Percentiles rank a stretch among this genome's conserved stretches.
Evolutionary conservation across 176 grass and related monocot species (phyloP).

Genomic region (Sorghum bicolor): Sorghum_bicolor_NCBIv3 NC_012873.2:68304001-68304500

Average conservation of each 20-base stretch:
- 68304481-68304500: too few species aligned
- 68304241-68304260: neutral
- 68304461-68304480: too few species aligned
- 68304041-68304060: neutral
- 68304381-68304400: neutral
- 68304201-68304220: conserved; percentile 48
- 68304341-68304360: neutral
- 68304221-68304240: conserved; percentile 42
- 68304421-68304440: too few species aligned
- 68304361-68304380: neutral
- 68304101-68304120: neutral
- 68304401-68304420: too few species aligned
- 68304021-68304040: neutral
- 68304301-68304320: neutral
- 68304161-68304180: conserved; percentile 13
- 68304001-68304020: neutral
- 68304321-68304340: neutral
- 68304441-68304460: too few species aligned
- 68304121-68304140: neutral
- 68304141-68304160: neutral
- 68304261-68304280: neutral
- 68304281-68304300: neutral
- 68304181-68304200: conserved; percentile 34
- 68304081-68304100: conserved; percentile 18
- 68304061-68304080: neutral